phyloP scores from a whole-genome alignment of 2,329 filamentous ascomycete genomes.

The Hypoxylon sp. region DNA sequence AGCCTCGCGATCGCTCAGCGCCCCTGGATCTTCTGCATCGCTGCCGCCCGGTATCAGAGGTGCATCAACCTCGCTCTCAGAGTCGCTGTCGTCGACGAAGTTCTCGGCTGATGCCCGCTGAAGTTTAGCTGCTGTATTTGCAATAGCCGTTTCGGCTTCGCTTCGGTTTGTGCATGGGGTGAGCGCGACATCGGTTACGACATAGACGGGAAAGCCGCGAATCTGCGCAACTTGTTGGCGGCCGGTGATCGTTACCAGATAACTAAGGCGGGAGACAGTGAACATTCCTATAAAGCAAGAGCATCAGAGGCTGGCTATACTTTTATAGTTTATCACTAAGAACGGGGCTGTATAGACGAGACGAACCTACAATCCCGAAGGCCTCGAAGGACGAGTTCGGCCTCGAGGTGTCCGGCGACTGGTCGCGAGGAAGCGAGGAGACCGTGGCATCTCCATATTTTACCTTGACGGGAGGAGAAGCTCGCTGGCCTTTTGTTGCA shows the following conservation, averaged over 20 bases:
- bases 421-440: slow-evolving; percentile 62
- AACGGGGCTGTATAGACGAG: slow-evolving; percentile 12
- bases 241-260: slow-evolving; percentile 87
- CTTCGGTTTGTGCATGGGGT: slow-evolving; percentile 84
- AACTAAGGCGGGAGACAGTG: slow-evolving; percentile 83
- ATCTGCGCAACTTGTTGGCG: slow-evolving; percentile 92
- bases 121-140: slow-evolving; percentile 67
- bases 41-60: slow-evolving; percentile 55
- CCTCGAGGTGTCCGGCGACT: slow-evolving; percentile 61
- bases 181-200: slow-evolving; percentile 89
- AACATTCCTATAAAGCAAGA: slow-evolving; percentile 76
- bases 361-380: slow-evolving; percentile 70
- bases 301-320: slow-evolving; percentile 25
- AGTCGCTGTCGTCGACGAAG: slow-evolving; percentile 56
- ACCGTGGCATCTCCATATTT: slow-evolving; percentile 75
- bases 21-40: slow-evolving; percentile 52
- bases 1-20: slow-evolving; percentile 49
- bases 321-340: slow-evolving; percentile 6
- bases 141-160: slow-evolving; percentile 81
- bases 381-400: slow-evolving; percentile 69
- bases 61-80: slow-evolving; percentile 66
- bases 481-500: slow-evolving; percentile 67
- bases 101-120: slow-evolving; percentile 52
- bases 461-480: slow-evolving; percentile 73
- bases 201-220: slow-evolving; percentile 84